A percentile compares a stretch with the other conserved stretches of the same genome.
Conservation (phyloP, 352 stramenopile genomes). For the Globisporangium mamillatum region DNA sequence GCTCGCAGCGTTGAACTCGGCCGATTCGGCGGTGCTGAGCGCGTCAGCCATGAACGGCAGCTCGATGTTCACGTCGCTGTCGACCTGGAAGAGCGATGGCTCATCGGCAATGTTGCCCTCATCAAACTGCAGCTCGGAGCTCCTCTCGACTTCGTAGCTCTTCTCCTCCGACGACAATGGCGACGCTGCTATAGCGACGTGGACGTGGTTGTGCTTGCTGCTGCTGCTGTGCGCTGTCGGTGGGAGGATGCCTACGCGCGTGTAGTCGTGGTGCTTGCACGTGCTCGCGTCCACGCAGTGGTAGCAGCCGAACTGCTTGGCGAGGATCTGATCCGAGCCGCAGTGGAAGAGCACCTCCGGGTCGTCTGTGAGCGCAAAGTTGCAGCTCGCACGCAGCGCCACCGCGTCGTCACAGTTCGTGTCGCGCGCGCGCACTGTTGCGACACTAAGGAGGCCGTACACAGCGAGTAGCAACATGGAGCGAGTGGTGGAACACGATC, state of each 20-base stretch:
- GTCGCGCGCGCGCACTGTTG: conserved; percentile 10
- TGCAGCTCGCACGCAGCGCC: conserved; percentile 6
- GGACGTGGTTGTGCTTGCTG: conserved; percentile 2
- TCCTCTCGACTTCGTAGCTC: neutral
- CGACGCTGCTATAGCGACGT: neutral
- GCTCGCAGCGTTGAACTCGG: conserved; percentile 9
- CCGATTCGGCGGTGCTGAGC: conserved; percentile 16
- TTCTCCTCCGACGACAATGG: neutral
- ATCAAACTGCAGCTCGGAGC: neutral
- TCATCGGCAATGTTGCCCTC: neutral
- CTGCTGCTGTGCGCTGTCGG: conserved; percentile 2
- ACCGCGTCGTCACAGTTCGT: conserved; percentile 37
- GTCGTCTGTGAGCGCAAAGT: conserved; percentile 8
- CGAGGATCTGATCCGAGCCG: conserved; percentile 26
- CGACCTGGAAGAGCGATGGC: neutral
- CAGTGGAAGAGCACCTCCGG: conserved; percentile 27
- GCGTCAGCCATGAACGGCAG: conserved; percentile 19
- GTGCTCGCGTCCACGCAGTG: conserved; percentile 36
- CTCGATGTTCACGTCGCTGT: neutral
- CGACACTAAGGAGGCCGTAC: neutral
- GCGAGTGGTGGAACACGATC: neutral
- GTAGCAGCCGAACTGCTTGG: conserved; percentile 47
- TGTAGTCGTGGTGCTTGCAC: conserved; percentile 19
- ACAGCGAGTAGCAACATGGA: neutral
- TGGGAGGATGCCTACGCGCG: conserved; percentile 2